Conservation (phyloP, 176 grass and related monocot genomes). For the Poa annua region DNA sequence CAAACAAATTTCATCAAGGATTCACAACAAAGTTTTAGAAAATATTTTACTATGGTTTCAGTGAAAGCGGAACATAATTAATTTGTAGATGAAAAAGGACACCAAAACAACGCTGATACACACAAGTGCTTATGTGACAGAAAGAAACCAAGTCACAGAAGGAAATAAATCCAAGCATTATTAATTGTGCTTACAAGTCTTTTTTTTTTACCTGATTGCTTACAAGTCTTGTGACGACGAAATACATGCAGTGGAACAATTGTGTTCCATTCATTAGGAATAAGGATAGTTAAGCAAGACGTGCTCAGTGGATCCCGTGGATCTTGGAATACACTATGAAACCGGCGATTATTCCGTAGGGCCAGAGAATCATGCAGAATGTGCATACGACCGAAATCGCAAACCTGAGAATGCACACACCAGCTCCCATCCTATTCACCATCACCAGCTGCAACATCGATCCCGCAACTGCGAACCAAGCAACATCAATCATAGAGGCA, state of each 20-base stretch:
- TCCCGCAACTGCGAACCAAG: neutral
- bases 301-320: constrained; percentile 1
- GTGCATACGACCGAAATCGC: fast-evolving
- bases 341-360: neutral
- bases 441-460: neutral
- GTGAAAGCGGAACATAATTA: no score
- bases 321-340: neutral
- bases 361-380: neutral
- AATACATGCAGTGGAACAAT: no score
- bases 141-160: no score
- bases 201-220: no score
- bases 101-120: no score
- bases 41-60: no score
- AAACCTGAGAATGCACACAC: neutral
- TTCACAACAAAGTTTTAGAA: no score
- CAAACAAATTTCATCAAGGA: no score
- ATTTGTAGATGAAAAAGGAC: no score
- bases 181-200: no score
- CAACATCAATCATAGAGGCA: neutral
- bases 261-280: neutral
- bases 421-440: neutral
- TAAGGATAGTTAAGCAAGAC: neutral
- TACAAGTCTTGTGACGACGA: neutral
- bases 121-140: no score
- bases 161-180: no score